These are phyloP conservation scores for Venturia effusa DNA, from an alignment of 2,329 filamentous ascomycete species.

Conservation along the genomic window DNA sequence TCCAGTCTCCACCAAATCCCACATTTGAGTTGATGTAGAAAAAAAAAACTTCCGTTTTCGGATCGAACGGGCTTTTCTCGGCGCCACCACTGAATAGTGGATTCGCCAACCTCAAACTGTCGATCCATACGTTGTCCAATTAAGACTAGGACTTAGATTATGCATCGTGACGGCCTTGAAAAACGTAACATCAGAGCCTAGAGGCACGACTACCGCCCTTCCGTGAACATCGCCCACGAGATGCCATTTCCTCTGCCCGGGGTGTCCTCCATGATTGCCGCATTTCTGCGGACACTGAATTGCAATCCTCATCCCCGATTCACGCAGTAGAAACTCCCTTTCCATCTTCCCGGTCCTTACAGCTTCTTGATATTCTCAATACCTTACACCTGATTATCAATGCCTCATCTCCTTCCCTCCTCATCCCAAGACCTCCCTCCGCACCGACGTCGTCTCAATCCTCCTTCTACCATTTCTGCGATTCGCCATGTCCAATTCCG, in stretches of 20 bases:
- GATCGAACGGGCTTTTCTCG: neutral
- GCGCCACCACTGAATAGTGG: neutral
- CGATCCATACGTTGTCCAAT: neutral
- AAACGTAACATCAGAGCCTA: neutral
- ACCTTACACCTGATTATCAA: neutral
- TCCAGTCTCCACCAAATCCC: neutral
- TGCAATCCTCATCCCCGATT: neutral
- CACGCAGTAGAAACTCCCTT: neutral
- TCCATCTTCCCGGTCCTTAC: neutral
- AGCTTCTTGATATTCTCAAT: neutral
- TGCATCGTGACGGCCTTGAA: neutral
- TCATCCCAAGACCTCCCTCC: neutral
- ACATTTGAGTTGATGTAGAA: neutral
- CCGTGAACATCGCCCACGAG: neutral
- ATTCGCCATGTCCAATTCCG: conserved; percentile 4
- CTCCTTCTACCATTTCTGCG: neutral
- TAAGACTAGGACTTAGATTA: neutral
- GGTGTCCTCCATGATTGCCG: neutral
- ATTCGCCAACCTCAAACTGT: neutral
- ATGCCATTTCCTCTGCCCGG: neutral
- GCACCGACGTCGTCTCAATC: neutral
- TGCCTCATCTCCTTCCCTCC: neutral
- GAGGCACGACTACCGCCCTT: neutral
- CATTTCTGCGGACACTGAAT: neutral
- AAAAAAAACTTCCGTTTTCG: neutral